These are phyloP conservation scores for Dioszegia aurantiaca DNA, from an alignment of 768 basidiomycete genomes.

Conservation along the genomic window DNA sequence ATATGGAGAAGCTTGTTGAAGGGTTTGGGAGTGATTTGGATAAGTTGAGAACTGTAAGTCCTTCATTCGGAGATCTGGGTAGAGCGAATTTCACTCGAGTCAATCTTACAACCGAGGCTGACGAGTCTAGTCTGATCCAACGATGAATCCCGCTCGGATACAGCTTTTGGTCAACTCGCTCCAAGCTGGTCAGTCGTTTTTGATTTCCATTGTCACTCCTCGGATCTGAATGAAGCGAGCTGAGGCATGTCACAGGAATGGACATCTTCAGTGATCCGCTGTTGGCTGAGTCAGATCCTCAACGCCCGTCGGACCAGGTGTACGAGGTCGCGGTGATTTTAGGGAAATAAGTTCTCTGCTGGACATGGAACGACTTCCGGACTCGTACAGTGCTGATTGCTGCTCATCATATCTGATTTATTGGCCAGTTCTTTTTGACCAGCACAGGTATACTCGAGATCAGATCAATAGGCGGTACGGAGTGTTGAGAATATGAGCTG, in stretches of 20 bases:
- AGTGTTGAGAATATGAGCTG: no score
- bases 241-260: constrained; percentile 19
- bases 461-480: no score
- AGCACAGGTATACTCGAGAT: no score
- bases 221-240: neutral
- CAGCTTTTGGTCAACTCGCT: constrained; percentile 29
- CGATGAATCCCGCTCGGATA: constrained; percentile 17
- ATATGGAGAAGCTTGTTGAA: constrained; percentile 47
- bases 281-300: neutral
- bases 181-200: constrained; percentile 17
- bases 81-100: no score
- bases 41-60: constrained; percentile 40
- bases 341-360: constrained; percentile 6
- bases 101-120: no score
- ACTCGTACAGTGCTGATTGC: no score
- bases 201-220: neutral
- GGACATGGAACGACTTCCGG: no score
- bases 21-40: constrained; percentile 44
- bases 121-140: constrained; percentile 18
- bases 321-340: constrained; percentile 26
- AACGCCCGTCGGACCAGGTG: neutral
- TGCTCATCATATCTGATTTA: no score
- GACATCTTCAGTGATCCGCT: constrained; percentile 30
- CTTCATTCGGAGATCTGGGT: neutral
- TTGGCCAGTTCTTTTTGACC: no score